Evolutionary conservation across 2,329 filamentous ascomycete genomes (phyloP).

Genomic region (Aureobasidium sp.): DNA sequence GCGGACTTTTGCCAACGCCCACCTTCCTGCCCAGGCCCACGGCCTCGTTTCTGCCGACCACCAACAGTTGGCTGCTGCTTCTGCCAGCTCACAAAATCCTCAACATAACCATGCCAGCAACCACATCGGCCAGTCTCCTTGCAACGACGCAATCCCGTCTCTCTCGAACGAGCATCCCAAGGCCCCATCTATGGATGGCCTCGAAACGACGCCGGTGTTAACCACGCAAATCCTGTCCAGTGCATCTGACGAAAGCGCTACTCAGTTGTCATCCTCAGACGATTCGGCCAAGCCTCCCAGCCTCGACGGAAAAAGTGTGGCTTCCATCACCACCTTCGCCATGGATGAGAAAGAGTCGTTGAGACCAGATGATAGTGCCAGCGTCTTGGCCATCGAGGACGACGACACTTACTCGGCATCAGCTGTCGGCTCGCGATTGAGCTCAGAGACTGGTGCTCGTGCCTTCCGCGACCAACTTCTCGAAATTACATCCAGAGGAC

Average conservation of each 20-base stretch:
- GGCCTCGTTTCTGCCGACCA: slow-evolving; percentile 15
- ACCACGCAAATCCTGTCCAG: background rate
- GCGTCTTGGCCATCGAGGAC: slow-evolving; percentile 82
- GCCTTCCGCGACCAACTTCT: slow-evolving; percentile 49
- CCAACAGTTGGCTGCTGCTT: slow-evolving; percentile 31
- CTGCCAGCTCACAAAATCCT: slow-evolving; percentile 24
- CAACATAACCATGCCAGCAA: background rate
- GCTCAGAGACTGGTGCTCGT: slow-evolving; percentile 64
- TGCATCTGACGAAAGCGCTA: slow-evolving; percentile 33
- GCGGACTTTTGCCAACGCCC: slow-evolving; percentile 70
- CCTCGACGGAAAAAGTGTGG: slow-evolving; percentile 87
- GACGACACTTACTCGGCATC: slow-evolving; percentile 75
- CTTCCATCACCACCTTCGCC: slow-evolving; percentile 90
- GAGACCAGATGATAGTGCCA: slow-evolving; percentile 90
- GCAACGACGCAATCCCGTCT: background rate
- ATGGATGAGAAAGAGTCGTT: slow-evolving; percentile 94
- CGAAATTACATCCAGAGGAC: slow-evolving; percentile 44
- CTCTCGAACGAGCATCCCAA: background rate
- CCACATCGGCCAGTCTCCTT: background rate
- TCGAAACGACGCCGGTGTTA: background rate
- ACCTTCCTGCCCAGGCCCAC: slow-evolving; percentile 16
- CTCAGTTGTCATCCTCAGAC: slow-evolving; percentile 44
- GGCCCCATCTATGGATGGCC: background rate
- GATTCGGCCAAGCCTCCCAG: slow-evolving; percentile 76
- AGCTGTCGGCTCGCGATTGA: slow-evolving; percentile 65